Evolutionary conservation across 2,329 filamentous ascomycete genomes (phyloP), one percentile per base, ranked within the genome.

Genomic region (Penicillium psychrosexuale): DNA sequence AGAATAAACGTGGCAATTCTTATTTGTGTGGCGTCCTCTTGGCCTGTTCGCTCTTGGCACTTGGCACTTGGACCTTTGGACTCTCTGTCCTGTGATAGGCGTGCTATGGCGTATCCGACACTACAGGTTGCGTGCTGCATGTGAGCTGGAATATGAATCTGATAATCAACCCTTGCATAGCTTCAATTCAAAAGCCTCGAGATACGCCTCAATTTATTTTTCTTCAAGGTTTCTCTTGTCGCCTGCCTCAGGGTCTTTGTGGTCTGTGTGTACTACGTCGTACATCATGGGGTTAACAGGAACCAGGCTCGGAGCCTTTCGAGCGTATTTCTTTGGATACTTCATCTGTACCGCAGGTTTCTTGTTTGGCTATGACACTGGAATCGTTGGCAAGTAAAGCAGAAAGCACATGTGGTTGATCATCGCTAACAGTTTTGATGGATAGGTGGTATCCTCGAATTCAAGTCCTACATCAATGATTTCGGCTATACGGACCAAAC

Each of bases 401-500:
- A 13, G 9, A 33, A 17, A 17, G 9, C n/a, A 1, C 15, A 6
- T 3, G 30, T 24, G 11, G 15, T 22, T 9, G 11, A 8, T 13
- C n/a, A 13, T 19, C 27, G 11, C 34, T 47, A 17, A 56, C 37
- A 36, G 15, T 4, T 2, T 40, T 38, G 31, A 3, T 30, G n/a
- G 13, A 37, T 24, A 65, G 62, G 76, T 8, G 77, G 77, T 37
- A 76, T 80, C 13, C 69, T 80, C 33, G 77, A 73, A 7, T 66
- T 80, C 12, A 53, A 66, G 8, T 74, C 75, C 0, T 80, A 77
- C 56, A 62, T 73, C 43, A 55, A 69, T 24, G 75, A 77, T 55
- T 78, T 77, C 57, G 57, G 69, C 11, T 79, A 77, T 57, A 66
- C 67, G 34, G 70, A 78, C 47, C 66, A 72, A 45, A 76, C 76